phyloP scores from a whole-genome alignment of 2,329 filamentous ascomycete species.

The Pseudopithomyces maydicus region DNA sequence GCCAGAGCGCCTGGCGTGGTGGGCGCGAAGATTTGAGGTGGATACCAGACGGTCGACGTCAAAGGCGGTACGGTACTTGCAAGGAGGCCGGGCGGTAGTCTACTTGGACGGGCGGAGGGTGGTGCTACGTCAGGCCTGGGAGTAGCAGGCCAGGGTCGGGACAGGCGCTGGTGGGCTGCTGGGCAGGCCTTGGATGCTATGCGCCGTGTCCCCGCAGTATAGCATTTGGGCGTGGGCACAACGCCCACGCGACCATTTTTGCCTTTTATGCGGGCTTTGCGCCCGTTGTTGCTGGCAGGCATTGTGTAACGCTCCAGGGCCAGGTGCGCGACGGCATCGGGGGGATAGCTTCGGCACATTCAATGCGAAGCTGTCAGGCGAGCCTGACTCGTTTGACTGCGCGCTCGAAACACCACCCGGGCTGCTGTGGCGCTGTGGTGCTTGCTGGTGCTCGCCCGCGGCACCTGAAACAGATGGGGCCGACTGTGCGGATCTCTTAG shows the following conservation, averaged over 20 bases:
- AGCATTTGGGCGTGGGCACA: slow-evolving; percentile 21
- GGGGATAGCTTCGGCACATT: not conserved
- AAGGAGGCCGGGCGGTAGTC: not conserved
- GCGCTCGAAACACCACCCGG: not conserved
- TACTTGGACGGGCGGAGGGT: not conserved
- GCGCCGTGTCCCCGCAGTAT: slow-evolving; percentile 38
- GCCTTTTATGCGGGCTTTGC: slow-evolving; percentile 1
- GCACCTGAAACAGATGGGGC: slow-evolving; percentile 3
- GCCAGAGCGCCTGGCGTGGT: not conserved
- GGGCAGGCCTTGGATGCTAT: not conserved
- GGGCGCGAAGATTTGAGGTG: not conserved
- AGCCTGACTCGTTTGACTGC: not conserved
- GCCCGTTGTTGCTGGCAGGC: not conserved
- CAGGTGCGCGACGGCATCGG: slow-evolving; percentile 2
- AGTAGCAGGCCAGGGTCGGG: too few relatives aligned
- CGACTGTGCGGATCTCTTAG: slow-evolving; percentile 1
- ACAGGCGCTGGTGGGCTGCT: not conserved
- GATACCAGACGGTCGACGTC: not conserved
- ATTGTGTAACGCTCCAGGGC: not conserved
- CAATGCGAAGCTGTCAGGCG: not conserved
- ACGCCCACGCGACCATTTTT: slow-evolving; percentile 5
- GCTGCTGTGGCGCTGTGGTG: too few relatives aligned
- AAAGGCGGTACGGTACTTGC: too few relatives aligned
- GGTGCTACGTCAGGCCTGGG: not conserved
- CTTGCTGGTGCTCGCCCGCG: not conserved